Conservation (phyloP, 192 early-diverging fungal genomes). For the Coemansia sp. region DNA sequence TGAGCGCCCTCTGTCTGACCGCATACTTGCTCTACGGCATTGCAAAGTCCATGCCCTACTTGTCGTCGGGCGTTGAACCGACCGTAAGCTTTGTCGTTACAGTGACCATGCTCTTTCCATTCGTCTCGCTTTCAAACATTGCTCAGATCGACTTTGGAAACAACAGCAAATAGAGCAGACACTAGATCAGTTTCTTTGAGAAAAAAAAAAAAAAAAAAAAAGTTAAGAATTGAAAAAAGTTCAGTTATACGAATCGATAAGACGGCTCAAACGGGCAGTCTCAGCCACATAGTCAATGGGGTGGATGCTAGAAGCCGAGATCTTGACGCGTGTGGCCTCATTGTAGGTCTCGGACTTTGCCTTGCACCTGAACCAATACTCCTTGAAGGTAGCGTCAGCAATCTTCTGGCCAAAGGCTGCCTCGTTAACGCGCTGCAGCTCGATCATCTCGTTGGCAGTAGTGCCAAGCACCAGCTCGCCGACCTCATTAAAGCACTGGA, state of each 20-base stretch:
- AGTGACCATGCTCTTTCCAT: not conserved
- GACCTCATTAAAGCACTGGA: slow-evolving; percentile 84
- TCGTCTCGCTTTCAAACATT: not conserved
- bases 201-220: slow-evolving; percentile 3
- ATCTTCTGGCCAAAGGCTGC: slow-evolving; percentile 55
- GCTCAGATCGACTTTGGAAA: not conserved
- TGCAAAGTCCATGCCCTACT: slow-evolving; percentile 4
- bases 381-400: slow-evolving; percentile 61
- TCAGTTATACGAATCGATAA: slow-evolving; percentile 44
- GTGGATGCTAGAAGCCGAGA: slow-evolving; percentile 43
- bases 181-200: not conserved
- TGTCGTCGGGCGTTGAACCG: not conserved
- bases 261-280: slow-evolving; percentile 44
- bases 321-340: slow-evolving; percentile 56
- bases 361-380: slow-evolving; percentile 70
- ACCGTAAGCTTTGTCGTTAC: not conserved
- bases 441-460: slow-evolving; percentile 66
- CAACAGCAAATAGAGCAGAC: not conserved
- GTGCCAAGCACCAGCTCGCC: slow-evolving; percentile 66
- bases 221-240: too few relatives aligned
- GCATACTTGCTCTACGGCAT: not conserved
- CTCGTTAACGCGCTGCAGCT: slow-evolving; percentile 56
- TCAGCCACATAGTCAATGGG: slow-evolving; percentile 66
- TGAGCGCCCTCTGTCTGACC: not conserved
- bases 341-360: slow-evolving; percentile 84